Percentiles rank a stretch among this genome's conserved stretches.
Conservation (phyloP, 441 rosid genomes). For the Iberis amara region DNA sequence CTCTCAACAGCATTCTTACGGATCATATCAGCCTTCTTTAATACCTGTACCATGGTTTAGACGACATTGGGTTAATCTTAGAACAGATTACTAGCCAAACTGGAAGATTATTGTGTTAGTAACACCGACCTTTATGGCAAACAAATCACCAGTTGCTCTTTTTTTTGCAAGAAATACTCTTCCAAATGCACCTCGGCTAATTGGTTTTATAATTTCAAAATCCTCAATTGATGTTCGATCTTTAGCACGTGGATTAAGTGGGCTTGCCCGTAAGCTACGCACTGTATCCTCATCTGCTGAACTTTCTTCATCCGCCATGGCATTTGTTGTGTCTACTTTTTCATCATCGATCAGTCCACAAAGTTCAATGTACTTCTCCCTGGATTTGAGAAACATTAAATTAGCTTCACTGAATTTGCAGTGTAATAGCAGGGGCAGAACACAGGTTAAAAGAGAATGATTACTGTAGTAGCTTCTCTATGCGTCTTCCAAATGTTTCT, state of each 20-base stretch:
- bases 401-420: constrained; percentile 8
- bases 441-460: constrained; percentile 19
- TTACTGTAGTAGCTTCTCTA: constrained; percentile 91
- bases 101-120: not conserved
- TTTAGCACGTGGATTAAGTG: constrained; percentile 68
- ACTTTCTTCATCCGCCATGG: constrained; percentile 74
- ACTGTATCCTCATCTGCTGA: constrained; percentile 70
- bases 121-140: constrained; percentile 82
- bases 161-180: constrained; percentile 88
- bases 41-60: constrained; percentile 48
- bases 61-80: constrained; percentile 8
- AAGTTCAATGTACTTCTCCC: constrained; percentile 83
- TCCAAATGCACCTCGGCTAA: constrained; percentile 96
- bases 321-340: constrained; percentile 54
- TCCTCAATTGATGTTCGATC: constrained; percentile 95
- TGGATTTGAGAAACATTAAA: constrained; percentile 29
- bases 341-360: constrained; percentile 85
- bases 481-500: constrained; percentile 95
- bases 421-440: constrained; percentile 12
- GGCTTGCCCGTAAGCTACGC: constrained; percentile 84
- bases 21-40: constrained; percentile 95
- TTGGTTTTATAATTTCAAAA: constrained; percentile 96
- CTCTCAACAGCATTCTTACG: constrained; percentile 98
- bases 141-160: constrained; percentile 89
- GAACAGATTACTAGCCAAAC: constrained; percentile 12